Evolutionary conservation across 2,329 filamentous ascomycete genomes (phyloP).

Genomic region (Nemania abortiva): DNA sequence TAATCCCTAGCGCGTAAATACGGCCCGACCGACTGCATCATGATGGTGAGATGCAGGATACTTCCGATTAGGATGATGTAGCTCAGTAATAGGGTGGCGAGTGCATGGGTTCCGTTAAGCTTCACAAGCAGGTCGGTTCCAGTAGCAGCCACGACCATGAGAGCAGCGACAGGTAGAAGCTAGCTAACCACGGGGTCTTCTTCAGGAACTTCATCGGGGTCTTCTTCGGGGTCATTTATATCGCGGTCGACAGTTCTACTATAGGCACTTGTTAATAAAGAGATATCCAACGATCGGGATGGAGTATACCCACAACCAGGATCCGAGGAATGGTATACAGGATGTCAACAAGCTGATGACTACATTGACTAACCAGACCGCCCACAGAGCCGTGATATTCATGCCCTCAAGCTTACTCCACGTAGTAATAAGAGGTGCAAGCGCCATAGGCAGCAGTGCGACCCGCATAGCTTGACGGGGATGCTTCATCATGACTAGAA

Average conservation of each 20-base stretch:
- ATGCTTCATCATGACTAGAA: neutral
- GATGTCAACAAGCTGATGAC: neutral
- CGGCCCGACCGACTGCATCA: no score
- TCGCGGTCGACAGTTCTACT: no score
- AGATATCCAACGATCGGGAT: neutral
- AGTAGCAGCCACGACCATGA: neutral
- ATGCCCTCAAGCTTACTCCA: neutral
- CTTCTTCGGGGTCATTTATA: no score
- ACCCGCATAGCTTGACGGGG: neutral
- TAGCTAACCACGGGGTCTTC: neutral
- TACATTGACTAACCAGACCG: constrained; percentile 3
- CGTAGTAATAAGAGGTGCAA: constrained; percentile 1
- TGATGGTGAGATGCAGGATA: no score
- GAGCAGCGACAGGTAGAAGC: constrained; percentile 3
- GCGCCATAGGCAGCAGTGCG: constrained; percentile 6
- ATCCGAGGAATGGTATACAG: neutral
- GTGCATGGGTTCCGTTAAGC: no score
- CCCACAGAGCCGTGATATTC: neutral
- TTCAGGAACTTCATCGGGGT: no score
- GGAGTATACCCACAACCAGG: neutral
- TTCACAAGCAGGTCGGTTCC: neutral
- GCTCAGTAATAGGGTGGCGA: no score
- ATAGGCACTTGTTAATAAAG: neutral
- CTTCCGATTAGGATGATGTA: no score
- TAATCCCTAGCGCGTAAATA: no score